Evolutionary conservation across 2,329 filamentous ascomycete species (phyloP), one percentile per base, ranked within the genome.

Genomic region (Diaporthe australafricana): DNA sequence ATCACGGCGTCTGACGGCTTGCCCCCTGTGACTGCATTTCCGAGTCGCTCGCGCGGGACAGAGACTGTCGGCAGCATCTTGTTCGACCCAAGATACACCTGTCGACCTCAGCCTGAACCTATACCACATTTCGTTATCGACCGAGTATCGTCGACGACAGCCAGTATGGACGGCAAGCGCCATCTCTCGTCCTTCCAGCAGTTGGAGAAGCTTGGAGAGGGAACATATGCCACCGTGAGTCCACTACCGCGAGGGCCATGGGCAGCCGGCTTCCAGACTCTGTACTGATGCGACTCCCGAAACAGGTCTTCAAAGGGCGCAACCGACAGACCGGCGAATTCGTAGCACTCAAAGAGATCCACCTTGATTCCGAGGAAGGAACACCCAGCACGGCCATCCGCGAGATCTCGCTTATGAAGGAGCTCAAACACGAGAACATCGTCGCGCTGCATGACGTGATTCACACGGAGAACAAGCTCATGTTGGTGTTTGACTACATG

Each of bases 401-500:
- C 79, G 96, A 99, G 83, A 99, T 99, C 78, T 98, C 95, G 1
- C 88, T 99, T 71, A 98, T 99, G 96, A 99, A 99, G 84, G 96
- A 99, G 84, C 89, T 99, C 76, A 98, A 98, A 84, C 96, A 99
- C 83, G 95, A 98, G 82, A 98, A 98, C 81, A 98, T 99, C 76
- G 95, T 99, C 78, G 94, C 93, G 72, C 91, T 99, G 6, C 94
- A 98, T 88, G 96, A 99, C 87, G 96, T 99, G 70, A 98, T 99
- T 79, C 96, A 99, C 83, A 99, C 96, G 72, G 96, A 99, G 86
- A 99, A 98, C 85, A 99, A 99, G 83, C 91, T 99, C 71, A 99
- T 99, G 96, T 91, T 99, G 50, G 96, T 99, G 12, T 99, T 99
- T 78, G 96, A 99, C 83, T 98, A 92, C 83, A 98, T 99, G 96